Conservation (phyloP, 371 early-diverging fungal genomes). For the Globomyces sp. region DNA sequence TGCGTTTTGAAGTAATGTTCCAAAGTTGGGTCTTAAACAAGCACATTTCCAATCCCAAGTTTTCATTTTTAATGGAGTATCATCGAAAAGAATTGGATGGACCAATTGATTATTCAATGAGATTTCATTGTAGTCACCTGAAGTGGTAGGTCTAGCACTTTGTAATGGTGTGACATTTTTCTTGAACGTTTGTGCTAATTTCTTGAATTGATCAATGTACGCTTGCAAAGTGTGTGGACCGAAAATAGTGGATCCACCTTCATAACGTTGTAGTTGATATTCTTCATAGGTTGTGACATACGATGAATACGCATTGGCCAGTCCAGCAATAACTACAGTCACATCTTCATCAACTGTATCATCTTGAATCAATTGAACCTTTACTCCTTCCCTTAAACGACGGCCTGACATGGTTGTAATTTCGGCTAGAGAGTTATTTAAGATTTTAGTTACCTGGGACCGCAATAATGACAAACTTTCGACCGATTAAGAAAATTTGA, state of each 20-base stretch:
- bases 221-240: constrained; percentile 62
- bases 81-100: constrained; percentile 52
- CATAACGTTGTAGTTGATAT: constrained; percentile 66
- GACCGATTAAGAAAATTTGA: constrained; percentile 45
- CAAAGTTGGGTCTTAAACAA: constrained; percentile 34
- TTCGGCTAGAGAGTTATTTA: constrained; percentile 46
- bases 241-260: constrained; percentile 65
- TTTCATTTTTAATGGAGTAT: constrained; percentile 37
- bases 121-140: constrained; percentile 6
- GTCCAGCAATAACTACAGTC: constrained; percentile 54
- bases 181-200: constrained; percentile 50
- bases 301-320: constrained; percentile 45
- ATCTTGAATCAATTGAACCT: constrained; percentile 35
- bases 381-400: constrained; percentile 44
- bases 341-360: constrained; percentile 48
- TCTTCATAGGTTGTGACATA: constrained; percentile 66
- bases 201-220: constrained; percentile 52
- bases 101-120: constrained; percentile 37
- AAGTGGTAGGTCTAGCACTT: neutral
- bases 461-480: constrained; percentile 56
- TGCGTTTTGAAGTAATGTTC: constrained; percentile 46
- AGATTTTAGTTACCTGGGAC: constrained; percentile 15
- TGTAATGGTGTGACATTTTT: neutral
- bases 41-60: too few relatives aligned
- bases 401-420: constrained; percentile 69